A percentile compares a stretch with the other conserved stretches of the same genome.
Conservation (phyloP, 2,329 filamentous ascomycete genomes). For the Sclerotinia minor region DNA sequence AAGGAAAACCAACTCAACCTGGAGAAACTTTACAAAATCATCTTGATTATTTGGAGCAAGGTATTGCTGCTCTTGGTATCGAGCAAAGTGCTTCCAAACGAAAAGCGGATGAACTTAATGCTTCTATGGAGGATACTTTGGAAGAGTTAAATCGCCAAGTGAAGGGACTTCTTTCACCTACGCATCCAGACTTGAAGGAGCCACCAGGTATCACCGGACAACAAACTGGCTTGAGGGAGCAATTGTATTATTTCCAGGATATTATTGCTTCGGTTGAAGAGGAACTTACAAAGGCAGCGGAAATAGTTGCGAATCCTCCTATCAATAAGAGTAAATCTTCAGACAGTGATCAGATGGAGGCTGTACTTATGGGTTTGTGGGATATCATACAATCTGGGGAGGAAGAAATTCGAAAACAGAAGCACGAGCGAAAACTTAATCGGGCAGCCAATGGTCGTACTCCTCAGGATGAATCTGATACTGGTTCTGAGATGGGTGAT, state of each 20-base stretch:
- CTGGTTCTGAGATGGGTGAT: slow-evolving; percentile 61
- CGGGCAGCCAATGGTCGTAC: slow-evolving; percentile 58
- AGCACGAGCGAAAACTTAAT: slow-evolving; percentile 53
- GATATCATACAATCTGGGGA: slow-evolving; percentile 52
- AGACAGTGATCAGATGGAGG: slow-evolving; percentile 57
- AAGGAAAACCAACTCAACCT: slow-evolving; percentile 45
- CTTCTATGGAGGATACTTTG: slow-evolving; percentile 52
- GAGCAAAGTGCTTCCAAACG: slow-evolving; percentile 47
- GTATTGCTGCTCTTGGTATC: slow-evolving; percentile 59
- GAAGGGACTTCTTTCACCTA: slow-evolving; percentile 55
- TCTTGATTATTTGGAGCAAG: slow-evolving; percentile 69
- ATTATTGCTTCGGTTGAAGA: slow-evolving; percentile 53
- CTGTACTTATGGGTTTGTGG: slow-evolving; percentile 53
- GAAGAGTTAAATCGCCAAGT: slow-evolving; percentile 65
- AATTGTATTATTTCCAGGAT: slow-evolving; percentile 67
- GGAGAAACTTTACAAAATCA: slow-evolving; percentile 55
- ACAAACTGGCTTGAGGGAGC: slow-evolving; percentile 61
- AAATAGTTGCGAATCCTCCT: slow-evolving; percentile 25
- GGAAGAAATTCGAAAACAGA: slow-evolving; percentile 55
- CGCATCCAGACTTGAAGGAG: slow-evolving; percentile 52
- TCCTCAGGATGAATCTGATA: slow-evolving; percentile 60
- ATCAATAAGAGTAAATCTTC: slow-evolving; percentile 41
- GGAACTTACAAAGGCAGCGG: slow-evolving; percentile 35
- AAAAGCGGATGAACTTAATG: slow-evolving; percentile 34
- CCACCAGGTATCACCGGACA: slow-evolving; percentile 59